These are phyloP conservation scores for Solanum chiquidenum DNA, from an alignment of 257 asterid genomes.

Conservation along the genomic window DNA sequence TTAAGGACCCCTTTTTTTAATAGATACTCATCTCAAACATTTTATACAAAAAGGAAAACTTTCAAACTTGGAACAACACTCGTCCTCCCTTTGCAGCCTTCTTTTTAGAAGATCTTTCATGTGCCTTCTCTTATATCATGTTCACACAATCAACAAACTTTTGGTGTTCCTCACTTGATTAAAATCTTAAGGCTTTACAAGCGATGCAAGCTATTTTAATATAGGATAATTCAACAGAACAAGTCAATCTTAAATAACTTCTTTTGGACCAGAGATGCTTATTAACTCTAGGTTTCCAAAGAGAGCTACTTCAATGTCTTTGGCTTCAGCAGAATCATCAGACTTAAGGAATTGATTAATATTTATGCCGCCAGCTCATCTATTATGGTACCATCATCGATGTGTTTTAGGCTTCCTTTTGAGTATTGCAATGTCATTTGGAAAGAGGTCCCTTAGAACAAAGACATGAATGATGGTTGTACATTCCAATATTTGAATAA, in stretches of 20 bases:
- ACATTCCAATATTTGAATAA: too few species aligned
- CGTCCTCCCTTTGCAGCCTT: neutral
- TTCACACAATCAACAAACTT: too few species aligned
- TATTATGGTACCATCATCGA: conserved; percentile 34
- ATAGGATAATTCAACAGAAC: neutral
- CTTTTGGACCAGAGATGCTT: neutral
- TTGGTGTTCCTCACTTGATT: too few species aligned
- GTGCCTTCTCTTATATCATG: neutral
- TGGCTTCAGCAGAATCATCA: conserved; percentile 25
- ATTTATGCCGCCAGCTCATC: conserved; percentile 32
- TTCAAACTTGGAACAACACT: neutral
- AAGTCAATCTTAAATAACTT: neutral
- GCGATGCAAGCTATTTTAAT: neutral
- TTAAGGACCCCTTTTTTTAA: neutral
- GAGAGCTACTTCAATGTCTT: conserved; percentile 36
- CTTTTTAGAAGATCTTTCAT: neutral
- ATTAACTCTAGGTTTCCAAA: neutral
- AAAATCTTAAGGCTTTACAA: neutral
- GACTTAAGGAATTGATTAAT: conserved; percentile 43
- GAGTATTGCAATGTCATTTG: conserved; percentile 57
- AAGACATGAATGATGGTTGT: conserved; percentile 59
- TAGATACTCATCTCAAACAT: neutral
- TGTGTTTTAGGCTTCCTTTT: conserved; percentile 25
- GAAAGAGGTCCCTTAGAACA: conserved; percentile 44
- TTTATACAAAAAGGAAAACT: neutral